Evolutionary conservation across 371 early-diverging fungal species (phyloP), one percentile per base, ranked within the genome.

Genomic region (Mortierella sp.): DNA sequence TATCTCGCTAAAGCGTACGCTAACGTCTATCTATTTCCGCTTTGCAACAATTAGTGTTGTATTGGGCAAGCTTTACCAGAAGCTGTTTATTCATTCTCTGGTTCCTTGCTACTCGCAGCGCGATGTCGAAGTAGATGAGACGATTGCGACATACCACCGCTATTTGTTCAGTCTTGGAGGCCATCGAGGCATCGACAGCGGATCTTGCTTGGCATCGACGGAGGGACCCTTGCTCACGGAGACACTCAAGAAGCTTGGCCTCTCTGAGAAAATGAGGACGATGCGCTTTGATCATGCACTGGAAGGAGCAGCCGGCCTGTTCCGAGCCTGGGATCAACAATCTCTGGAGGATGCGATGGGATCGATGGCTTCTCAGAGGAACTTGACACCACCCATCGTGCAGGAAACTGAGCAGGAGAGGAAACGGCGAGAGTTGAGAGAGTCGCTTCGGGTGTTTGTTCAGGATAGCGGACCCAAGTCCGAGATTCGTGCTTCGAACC

Each of bases 21-120:
- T 59, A 59, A 59, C 34, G 14, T 59, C 28, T 8, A 31, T 59
- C 31, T 31, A 16, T 64, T 40, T 64, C 21, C 40, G 31, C 6
- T 37, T 34, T 55, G 5, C 34, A 31, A 21, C 10, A 0, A 2
- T 51, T 54, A 80, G 93, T 75, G 88, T 93, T 14, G 90, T 92
- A 46, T 88, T 93, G 88, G 89, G 91, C 61, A 90, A 90, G 57
- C 79, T 93, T 44, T 91, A 93, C 80, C 89, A 93, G 48, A 93
- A 93, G 70, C 90, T 93, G 54, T 93, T 90, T 88, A 87, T 90
- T 24, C 90, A 91, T 50, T 90, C 92, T 11, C 76, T 93, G n/a
- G 87, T 88, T 16, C 88, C 91, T 4, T 82, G 91, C 31, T 77
- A 91, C 10, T 44, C 77, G 0, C 64, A 82, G 9, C 74, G 80